Evolutionary conservation across 2,329 filamentous ascomycete species (phyloP).

Genomic region (Venturia asperata): DNA sequence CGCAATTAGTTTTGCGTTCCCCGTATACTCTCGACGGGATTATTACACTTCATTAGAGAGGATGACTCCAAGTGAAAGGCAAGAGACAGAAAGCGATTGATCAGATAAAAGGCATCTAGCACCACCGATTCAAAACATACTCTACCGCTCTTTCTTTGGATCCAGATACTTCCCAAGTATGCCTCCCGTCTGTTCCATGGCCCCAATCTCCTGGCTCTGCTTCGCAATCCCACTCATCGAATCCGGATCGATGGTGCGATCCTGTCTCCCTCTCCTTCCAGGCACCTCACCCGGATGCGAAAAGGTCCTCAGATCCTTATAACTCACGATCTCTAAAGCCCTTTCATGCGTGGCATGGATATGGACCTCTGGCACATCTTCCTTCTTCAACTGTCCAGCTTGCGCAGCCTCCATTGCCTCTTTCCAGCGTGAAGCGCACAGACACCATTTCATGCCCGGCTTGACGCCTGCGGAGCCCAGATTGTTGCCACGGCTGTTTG

Average conservation of each 20-base stretch:
- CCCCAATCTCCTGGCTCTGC: slow-evolving; percentile 3
- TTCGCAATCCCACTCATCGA: neutral
- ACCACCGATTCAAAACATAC: neutral
- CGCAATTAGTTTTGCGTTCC: no score
- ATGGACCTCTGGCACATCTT: neutral
- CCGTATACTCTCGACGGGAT: no score
- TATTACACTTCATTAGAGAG: no score
- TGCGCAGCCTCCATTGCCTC: slow-evolving; percentile 4
- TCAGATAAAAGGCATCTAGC: neutral
- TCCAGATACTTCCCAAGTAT: neutral
- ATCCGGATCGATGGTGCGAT: neutral
- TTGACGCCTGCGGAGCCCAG: neutral
- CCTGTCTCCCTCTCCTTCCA: neutral
- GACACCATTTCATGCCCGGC: slow-evolving; percentile 10
- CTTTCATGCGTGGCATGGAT: neutral
- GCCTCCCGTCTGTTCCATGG: neutral
- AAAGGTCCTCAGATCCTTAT: neutral
- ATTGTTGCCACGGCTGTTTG: slow-evolving; percentile 13
- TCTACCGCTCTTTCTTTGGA: slow-evolving; percentile 1
- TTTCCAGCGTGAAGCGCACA: slow-evolving; percentile 7
- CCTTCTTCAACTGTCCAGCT: neutral
- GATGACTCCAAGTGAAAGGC: no score
- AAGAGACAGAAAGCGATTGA: neutral
- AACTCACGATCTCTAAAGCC: neutral
- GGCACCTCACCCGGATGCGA: neutral